phyloP scores from a whole-genome alignment of 257 asterid genomes.

The Verbascum thapsus region DNA sequence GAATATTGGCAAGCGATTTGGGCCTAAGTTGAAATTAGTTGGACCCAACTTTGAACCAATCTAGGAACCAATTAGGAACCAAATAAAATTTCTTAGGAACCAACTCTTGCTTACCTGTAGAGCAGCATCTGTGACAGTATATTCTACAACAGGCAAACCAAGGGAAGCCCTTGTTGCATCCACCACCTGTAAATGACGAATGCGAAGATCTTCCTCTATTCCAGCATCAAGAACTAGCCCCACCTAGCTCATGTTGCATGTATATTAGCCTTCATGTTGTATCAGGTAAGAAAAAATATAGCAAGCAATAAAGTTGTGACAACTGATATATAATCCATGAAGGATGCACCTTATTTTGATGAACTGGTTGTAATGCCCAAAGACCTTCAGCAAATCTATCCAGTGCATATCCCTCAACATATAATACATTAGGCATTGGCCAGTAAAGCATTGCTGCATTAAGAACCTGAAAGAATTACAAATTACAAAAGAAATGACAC shows the following conservation, averaged over 20 bases:
- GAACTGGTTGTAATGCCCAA: conserved; percentile 88
- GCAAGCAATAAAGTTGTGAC: conserved; percentile 17
- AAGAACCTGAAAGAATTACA: conserved; percentile 75
- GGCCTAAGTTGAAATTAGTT: no score
- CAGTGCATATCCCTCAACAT: conserved; percentile 94
- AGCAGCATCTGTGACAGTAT: conserved; percentile 75
- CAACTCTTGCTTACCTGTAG: conserved; percentile 51
- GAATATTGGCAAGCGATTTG: no score
- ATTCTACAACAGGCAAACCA: conserved; percentile 79
- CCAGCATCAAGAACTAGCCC: conserved; percentile 92
- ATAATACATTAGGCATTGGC: conserved; percentile 85
- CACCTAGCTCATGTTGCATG: conserved; percentile 48
- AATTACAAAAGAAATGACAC: conserved; percentile 27
- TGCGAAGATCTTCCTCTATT: conserved; percentile 77
- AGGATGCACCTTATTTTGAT: conserved; percentile 75
- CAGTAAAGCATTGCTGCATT: conserved; percentile 99
- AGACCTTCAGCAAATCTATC: conserved; percentile 90
- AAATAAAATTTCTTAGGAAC: no score
- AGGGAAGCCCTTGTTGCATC: conserved; percentile 97
- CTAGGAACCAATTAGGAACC: no score
- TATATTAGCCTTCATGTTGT: conserved; percentile 21
- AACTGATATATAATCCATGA: conserved; percentile 11
- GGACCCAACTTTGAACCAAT: no score
- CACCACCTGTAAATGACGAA: conserved; percentile 85
- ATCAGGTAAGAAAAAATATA: conserved; percentile 1